Conservation (phyloP, 805 yeast species). For the Barnettozyma salicaria region DNA sequence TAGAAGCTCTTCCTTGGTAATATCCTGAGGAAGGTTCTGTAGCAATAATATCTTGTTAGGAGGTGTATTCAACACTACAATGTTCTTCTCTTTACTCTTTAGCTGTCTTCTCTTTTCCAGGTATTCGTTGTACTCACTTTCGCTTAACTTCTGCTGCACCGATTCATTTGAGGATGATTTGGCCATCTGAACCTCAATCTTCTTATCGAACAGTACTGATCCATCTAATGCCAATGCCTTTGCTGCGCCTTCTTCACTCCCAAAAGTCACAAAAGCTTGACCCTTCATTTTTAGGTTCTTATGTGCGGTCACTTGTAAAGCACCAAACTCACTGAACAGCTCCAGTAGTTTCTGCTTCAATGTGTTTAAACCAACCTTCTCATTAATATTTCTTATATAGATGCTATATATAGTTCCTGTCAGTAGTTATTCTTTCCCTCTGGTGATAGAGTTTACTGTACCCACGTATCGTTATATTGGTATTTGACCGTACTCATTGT, state of each 20-base stretch:
- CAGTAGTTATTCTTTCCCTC: not conserved
- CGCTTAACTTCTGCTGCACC: conserved; percentile 13
- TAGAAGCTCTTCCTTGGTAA: conserved; percentile 36
- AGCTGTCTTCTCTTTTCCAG: conserved; percentile 15
- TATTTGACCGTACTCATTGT: conserved; percentile 2
- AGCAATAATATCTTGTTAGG: conserved; percentile 67
- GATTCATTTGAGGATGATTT: conserved; percentile 24
- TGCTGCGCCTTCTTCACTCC: conserved; percentile 35
- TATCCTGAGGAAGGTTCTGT: conserved; percentile 51
- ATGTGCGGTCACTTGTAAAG: conserved; percentile 49
- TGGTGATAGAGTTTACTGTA: not conserved
- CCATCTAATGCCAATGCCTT: conserved; percentile 23
- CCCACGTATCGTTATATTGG: conserved; percentile 24
- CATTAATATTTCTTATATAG: conserved; percentile 69
- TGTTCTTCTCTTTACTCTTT: conserved; percentile 17
- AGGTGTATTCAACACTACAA: conserved; percentile 32
- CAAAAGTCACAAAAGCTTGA: conserved; percentile 72
- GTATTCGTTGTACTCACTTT: conserved; percentile 15
- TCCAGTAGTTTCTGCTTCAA: conserved; percentile 39
- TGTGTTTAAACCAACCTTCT: conserved; percentile 50
- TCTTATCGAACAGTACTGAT: conserved; percentile 16
- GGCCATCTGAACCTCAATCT: conserved; percentile 21
- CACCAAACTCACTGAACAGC: conserved; percentile 42
- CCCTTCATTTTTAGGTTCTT: conserved; percentile 66
- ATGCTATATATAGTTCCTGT: conserved; percentile 15